Base-by-base conservation (phyloP, 176 grass and related monocot genomes). In the Carex littledalei region DNA sequence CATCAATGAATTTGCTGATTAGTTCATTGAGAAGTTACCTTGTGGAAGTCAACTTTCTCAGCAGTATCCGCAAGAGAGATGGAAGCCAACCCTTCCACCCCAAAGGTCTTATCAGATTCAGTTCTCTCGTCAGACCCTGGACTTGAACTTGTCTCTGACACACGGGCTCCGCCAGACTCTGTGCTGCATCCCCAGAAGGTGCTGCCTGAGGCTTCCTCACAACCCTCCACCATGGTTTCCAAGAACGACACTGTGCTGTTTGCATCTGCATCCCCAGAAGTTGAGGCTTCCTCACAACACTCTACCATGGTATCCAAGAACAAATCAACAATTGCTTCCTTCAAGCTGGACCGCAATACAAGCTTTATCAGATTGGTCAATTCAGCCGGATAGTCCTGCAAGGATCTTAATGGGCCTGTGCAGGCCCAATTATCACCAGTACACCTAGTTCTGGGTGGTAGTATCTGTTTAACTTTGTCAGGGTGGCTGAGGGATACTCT, bases 231-330 rank as follows among this genome's bases (percentile, higher is more conserved):
- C 93, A 98, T 94, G 79, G 93, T 94, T 92, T 98, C 96, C 61
- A 98, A 58, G 85, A 95, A 91, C 78, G 80, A 65, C 21, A 31
- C 39, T 43, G 34, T 45, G 57, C 49, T 63, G 79, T 37, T 39
- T 39, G 37, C 37, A 39, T 39, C 3, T 63, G 18, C 79, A 43
- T 81, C 58, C 35, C 31, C 55, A 26, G 59, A 83, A 29, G n/a
- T 53, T 65, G 62, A 83, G 63, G 62, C 20, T 50, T 43, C 61
- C 60, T 83, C 80, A 78, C 96, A 98, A 79, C 96, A 98, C 81
- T 98, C 91, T 20, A 95, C 96, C 96, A 98, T 94, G 79, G 93
- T 95, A 94, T 98, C 96, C 61, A 98, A 58, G 85, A 98, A 94
- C 81, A 95, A 94, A 87, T 95, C 93, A 86, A 98, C 87, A 58